Evolutionary conservation across 2,329 filamentous ascomycete species (phyloP).

Genomic region (Aspergillus spinulosporus): DNA sequence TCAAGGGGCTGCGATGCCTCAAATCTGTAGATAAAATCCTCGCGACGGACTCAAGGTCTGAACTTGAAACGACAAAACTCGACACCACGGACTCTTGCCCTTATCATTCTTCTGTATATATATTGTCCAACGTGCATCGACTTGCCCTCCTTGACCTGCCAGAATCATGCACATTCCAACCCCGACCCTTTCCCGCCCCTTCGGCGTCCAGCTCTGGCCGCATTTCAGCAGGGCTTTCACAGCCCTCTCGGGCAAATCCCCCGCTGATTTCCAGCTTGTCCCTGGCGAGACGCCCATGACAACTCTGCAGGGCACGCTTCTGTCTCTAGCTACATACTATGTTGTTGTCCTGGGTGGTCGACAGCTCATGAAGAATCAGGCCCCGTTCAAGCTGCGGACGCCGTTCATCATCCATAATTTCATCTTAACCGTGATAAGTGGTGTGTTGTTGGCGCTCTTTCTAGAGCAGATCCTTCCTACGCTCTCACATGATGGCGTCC

Average conservation of each 20-base stretch:
- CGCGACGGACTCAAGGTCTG: neutral
- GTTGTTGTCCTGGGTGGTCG: conserved; percentile 88
- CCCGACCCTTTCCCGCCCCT: conserved; percentile 86
- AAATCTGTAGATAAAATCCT: neutral
- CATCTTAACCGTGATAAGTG: conserved; percentile 83
- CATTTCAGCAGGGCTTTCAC: conserved; percentile 88
- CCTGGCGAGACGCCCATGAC: conserved; percentile 84
- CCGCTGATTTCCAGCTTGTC: conserved; percentile 81
- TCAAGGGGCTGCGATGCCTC: neutral
- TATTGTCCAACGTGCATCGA: neutral
- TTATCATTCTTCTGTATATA: neutral
- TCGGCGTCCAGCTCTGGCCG: conserved; percentile 89
- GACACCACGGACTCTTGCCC: neutral
- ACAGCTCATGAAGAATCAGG: conserved; percentile 83
- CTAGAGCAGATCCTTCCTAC: conserved; percentile 88
- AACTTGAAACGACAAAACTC: neutral
- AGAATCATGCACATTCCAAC: conserved; percentile 53
- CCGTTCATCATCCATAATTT: conserved; percentile 98
- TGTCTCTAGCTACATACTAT: conserved; percentile 86
- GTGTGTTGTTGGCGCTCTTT: conserved; percentile 76
- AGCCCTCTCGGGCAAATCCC: conserved; percentile 73
- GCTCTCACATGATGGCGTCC: conserved; percentile 75
- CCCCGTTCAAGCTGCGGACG: conserved; percentile 80
- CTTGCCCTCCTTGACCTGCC: conserved; percentile 1
- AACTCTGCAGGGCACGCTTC: conserved; percentile 76